These are phyloP conservation scores for Porphyrellus cyaneotinctus DNA, from an alignment of 768 basidiomycete species.

Conservation along the genomic window DNA sequence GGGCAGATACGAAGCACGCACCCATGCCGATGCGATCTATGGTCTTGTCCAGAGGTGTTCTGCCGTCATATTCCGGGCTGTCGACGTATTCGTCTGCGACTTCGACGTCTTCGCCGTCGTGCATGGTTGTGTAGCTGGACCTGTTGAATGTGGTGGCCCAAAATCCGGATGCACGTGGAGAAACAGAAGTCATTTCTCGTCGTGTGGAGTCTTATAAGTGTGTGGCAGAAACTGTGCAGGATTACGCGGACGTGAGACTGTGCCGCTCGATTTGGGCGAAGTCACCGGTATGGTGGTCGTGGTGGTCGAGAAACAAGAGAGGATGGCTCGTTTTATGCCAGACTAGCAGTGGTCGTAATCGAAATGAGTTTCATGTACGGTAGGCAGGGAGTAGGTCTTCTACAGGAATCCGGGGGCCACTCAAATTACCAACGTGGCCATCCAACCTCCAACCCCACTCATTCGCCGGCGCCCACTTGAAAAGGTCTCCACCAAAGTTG, in stretches of 20 bases:
- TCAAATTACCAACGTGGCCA: slow-evolving; percentile 51
- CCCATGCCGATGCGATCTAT: slow-evolving; percentile 93
- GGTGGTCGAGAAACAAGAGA: background rate
- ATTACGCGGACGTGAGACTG: slow-evolving; percentile 13
- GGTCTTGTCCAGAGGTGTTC: slow-evolving; percentile 73
- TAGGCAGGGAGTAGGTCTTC: slow-evolving; percentile 43
- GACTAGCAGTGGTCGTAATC: background rate
- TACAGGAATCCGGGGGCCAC: slow-evolving; percentile 8
- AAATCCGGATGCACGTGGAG: slow-evolving; percentile 46
- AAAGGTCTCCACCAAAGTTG: slow-evolving; percentile 61
- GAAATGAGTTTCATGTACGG: too few relatives aligned
- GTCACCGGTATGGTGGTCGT: too few relatives aligned
- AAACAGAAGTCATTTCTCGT: slow-evolving; percentile 37
- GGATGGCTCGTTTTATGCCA: background rate
- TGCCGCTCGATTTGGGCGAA: background rate
- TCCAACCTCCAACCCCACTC: slow-evolving; percentile 65
- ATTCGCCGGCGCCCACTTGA: slow-evolving; percentile 61
- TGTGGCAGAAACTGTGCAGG: slow-evolving; percentile 1
- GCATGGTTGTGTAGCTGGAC: slow-evolving; percentile 39
- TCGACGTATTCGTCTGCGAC: slow-evolving; percentile 21
- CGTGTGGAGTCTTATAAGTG: background rate
- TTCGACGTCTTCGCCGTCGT: slow-evolving; percentile 33
- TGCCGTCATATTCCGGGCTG: slow-evolving; percentile 34
- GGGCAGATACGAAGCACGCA: slow-evolving; percentile 14
- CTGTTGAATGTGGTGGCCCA: slow-evolving; percentile 37